Evolutionary conservation across 768 basidiomycete genomes (phyloP).

Genomic region (Galerina marginata): DNA sequence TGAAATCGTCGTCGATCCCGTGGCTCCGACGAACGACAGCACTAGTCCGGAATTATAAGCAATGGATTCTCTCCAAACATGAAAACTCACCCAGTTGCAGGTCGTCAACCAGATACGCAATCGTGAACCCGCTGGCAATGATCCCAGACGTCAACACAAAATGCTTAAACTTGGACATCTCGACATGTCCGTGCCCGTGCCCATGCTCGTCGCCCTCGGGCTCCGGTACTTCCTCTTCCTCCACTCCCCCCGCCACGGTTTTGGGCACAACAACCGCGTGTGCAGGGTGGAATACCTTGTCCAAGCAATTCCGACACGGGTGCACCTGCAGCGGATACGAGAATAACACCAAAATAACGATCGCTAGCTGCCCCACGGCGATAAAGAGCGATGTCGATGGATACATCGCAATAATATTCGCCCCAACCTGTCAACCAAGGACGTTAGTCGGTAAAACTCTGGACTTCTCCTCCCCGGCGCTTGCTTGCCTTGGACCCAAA

Average conservation of each 20-base stretch:
- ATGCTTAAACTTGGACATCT: constrained; percentile 75
- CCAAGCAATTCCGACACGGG: constrained; percentile 90
- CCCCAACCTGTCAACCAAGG: constrained; percentile 63
- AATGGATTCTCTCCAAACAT: constrained; percentile 1
- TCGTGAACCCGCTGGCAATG: constrained; percentile 64
- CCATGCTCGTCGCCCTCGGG: constrained; percentile 57
- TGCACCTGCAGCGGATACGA: constrained; percentile 95
- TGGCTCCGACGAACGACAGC: constrained; percentile 94
- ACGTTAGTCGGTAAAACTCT: constrained; percentile 12
- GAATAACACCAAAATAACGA: constrained; percentile 87
- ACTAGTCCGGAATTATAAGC: constrained; percentile 50
- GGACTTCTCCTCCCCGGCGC: neutral
- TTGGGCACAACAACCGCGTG: constrained; percentile 33
- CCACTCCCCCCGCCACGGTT: constrained; percentile 44
- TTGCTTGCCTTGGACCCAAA: constrained; percentile 80
- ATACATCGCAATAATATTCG: constrained; percentile 96
- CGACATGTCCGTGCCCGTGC: constrained; percentile 57
- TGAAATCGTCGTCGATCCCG: constrained; percentile 95
- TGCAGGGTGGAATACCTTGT: constrained; percentile 78
- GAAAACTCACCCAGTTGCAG: constrained; percentile 68
- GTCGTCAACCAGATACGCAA: constrained; percentile 81
- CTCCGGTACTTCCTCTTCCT: constrained; percentile 50
- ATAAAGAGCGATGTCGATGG: constrained; percentile 90
- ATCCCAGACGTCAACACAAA: constrained; percentile 70
- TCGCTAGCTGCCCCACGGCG: constrained; percentile 91